phyloP scores from a whole-genome alignment of 2,329 filamentous ascomycete genomes.

The Fusarium drepaniforme region DNA sequence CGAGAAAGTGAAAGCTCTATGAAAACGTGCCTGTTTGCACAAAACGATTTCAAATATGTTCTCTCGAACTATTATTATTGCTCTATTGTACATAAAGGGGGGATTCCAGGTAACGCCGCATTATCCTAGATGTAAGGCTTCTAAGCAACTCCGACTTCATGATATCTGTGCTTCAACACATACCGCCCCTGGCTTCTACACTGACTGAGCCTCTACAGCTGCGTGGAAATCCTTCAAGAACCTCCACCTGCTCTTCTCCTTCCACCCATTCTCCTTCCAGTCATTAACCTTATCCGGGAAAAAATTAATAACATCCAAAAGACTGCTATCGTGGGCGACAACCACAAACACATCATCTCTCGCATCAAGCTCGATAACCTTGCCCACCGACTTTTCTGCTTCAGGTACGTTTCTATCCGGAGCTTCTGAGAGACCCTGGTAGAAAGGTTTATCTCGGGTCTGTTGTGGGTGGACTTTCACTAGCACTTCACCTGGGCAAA shows the following conservation, averaged over 20 bases:
- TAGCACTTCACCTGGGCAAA: conserved; percentile 3
- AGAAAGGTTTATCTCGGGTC: neutral
- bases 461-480: neutral
- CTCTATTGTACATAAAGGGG: neutral
- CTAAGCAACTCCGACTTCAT: neutral
- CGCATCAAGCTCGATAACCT: conserved; percentile 1
- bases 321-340: conserved; percentile 5
- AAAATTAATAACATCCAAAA: conserved; percentile 3
- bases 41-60: neutral
- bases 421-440: neutral
- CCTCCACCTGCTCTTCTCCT: neutral
- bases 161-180: neutral
- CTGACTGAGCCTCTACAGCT: neutral
- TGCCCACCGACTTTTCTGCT: conserved; percentile 2
- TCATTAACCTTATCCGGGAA: conserved; percentile 7
- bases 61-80: neutral
- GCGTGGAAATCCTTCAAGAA: conserved; percentile 6
- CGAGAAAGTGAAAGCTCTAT: neutral
- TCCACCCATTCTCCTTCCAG: conserved; percentile 10
- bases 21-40: neutral
- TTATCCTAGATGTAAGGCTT: neutral
- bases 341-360: conserved; percentile 8
- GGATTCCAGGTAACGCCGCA: neutral
- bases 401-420: neutral
- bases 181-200: neutral